Conservation (phyloP, 2,329 filamentous ascomycete genomes). For the Fusarium piperis region DNA sequence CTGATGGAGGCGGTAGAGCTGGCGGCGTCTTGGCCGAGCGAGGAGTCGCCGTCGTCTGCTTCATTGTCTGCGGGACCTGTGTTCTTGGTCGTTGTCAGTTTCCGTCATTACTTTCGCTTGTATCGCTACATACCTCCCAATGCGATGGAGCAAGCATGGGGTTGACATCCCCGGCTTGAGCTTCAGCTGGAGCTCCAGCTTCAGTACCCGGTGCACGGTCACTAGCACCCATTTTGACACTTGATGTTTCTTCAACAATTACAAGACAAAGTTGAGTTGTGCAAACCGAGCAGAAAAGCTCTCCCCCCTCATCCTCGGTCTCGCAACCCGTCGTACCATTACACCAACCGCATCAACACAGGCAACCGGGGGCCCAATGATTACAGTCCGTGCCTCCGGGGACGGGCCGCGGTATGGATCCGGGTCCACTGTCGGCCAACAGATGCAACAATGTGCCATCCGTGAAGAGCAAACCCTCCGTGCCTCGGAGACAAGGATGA, state of each 20-base stretch:
- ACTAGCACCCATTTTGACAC: conserved; percentile 5
- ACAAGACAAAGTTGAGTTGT: not conserved
- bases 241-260: not conserved
- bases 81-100: conserved; percentile 5
- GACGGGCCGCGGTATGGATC: not conserved
- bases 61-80: not conserved
- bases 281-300: not conserved
- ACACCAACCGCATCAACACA: not conserved
- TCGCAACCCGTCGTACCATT: not conserved
- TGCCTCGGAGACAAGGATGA: not conserved
- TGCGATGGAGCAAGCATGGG: conserved; percentile 29
- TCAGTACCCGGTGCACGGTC: not conserved
- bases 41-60: conserved; percentile 19
- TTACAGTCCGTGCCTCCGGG: not conserved
- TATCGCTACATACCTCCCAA: conserved; percentile 22
- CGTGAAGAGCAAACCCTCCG: not conserved
- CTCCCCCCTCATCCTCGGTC: not conserved
- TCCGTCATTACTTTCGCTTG: not conserved
- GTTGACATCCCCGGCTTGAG: not conserved
- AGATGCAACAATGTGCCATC: not conserved
- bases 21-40: conserved; percentile 14
- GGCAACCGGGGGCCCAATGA: not conserved
- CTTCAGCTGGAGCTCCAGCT: not conserved
- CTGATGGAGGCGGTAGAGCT: conserved; percentile 30
- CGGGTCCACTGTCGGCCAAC: not conserved